Evolutionary conservation across 768 basidiomycete species (phyloP), one percentile per base, ranked within the genome.

Genomic region (Russula brevipes): DNA sequence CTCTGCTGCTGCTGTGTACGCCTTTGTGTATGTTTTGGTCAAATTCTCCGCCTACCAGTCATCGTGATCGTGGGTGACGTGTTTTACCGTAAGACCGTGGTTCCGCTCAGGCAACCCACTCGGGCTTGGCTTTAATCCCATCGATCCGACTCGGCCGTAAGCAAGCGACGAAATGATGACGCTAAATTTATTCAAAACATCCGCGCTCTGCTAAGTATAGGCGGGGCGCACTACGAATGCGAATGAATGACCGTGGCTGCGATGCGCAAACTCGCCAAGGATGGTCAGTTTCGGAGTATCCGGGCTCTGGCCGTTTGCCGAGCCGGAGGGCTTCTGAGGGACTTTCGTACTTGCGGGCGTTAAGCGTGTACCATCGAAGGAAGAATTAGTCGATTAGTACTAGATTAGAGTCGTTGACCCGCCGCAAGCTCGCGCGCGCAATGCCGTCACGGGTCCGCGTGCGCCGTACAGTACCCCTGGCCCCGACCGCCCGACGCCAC

Each of bases 271-370:
- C 33, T 33, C 36, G 51, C 50, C 30, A 11, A 35, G 10, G 2
- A 10, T 38, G 35, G 35, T 52, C 7, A 4, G 0, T 4, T 3
- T n/a, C 1, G n/a, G 6, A 7, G 17, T n/a, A 6, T n/a, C 41
- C 53, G 53, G 62, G 54, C 3, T 16, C 5, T 2, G 0, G 3
- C 41, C 12, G 19, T 11, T 50, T 19, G 24, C 63, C 58, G 63
- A 60, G 45, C 35, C 63, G 54, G 63, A 55, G 17, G 31, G 58
- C 63, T 64, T 64, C 63, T 64, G 59, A 56, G 63, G 63, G 7
- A 35, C 54, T 64, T 60, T 64, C 5, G 9, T 11, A 49, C 33
- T 17, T 45, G 63, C 63, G 63, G 58, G 53, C 63, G 58, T 41
- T n/a, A 45, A 31, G 46, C 36, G 45, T 7, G 57, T 31, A 5